Conservation (phyloP, 2,329 filamentous ascomycete genomes). For the Exophiala phaeomuriformis region DNA sequence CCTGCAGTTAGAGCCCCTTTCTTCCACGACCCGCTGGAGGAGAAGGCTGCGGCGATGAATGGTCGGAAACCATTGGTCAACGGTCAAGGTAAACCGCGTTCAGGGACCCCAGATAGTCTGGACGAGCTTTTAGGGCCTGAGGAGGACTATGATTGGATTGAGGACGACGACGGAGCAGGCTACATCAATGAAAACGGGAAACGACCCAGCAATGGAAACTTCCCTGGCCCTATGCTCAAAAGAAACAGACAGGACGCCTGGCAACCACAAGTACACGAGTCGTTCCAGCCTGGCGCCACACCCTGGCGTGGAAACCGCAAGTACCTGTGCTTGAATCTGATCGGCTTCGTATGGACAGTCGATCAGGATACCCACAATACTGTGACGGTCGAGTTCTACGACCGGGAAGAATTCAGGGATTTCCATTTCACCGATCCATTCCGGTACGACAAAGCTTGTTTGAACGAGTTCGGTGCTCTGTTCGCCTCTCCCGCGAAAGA, state of each 20-base stretch:
- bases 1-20: conserved; percentile 58
- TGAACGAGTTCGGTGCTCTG: conserved; percentile 48
- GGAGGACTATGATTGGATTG: conserved; percentile 73
- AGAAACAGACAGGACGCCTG: conserved; percentile 44
- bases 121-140: conserved; percentile 69
- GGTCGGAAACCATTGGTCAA: conserved; percentile 50
- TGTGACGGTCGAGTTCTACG: conserved; percentile 95
- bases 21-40: conserved; percentile 68
- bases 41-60: conserved; percentile 55
- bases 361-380: conserved; percentile 91
- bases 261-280: conserved; percentile 64
- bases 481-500: conserved; percentile 39
- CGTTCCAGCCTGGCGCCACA: conserved; percentile 90
- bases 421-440: conserved; percentile 98
- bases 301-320: conserved; percentile 92
- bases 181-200: conserved; percentile 65
- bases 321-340: conserved; percentile 86
- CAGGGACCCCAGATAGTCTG: conserved; percentile 65
- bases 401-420: conserved; percentile 82
- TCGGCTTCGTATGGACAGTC: conserved; percentile 94
- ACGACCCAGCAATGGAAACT: conserved; percentile 46
- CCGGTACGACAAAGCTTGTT: conserved; percentile 89
- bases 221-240: conserved; percentile 43
- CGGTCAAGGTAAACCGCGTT: conserved; percentile 45
- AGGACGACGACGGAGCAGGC: conserved; percentile 90